Conservation (phyloP, 345 rosid species). For the rapeseed (Brassica napus) region DNA sequence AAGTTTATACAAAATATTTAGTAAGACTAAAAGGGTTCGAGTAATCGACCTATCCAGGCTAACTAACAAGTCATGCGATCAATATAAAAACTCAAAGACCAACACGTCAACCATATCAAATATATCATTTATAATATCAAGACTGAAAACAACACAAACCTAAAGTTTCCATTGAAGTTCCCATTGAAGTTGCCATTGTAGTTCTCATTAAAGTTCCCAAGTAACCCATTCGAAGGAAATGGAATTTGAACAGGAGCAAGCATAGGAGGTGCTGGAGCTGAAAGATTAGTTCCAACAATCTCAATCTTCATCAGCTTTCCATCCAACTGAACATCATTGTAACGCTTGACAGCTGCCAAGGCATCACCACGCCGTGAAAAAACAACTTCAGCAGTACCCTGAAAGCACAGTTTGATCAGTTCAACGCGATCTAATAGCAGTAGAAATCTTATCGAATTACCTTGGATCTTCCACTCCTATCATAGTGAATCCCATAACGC, state of each 20-base stretch:
- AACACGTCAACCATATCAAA: too few relatives aligned
- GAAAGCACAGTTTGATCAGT: constrained; percentile 15
- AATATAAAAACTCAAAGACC: not conserved
- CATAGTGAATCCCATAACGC: constrained; percentile 62
- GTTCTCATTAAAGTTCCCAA: constrained; percentile 41
- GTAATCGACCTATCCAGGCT: not conserved
- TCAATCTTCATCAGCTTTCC: constrained; percentile 74
- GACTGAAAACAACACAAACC: constrained; percentile 1
- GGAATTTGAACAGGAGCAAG: constrained; percentile 38
- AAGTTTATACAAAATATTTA: constrained; percentile 14
- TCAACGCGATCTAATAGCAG: constrained; percentile 1
- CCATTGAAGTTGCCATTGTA: constrained; percentile 28
- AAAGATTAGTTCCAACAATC: constrained; percentile 55
- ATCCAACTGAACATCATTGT: constrained; percentile 69
- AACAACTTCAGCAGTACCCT: constrained; percentile 79
- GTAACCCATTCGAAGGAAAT: constrained; percentile 37
- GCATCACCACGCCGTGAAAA: constrained; percentile 55
- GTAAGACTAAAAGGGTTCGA: not conserved
- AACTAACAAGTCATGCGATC: not conserved
- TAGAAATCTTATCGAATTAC: constrained; percentile 39
- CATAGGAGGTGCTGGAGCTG: constrained; percentile 38
- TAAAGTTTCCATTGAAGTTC: constrained; percentile 31
- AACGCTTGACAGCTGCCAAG: constrained; percentile 65
- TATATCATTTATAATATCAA: too few relatives aligned
- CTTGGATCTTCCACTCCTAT: constrained; percentile 77